Conservation (phyloP, 176 grass and related monocot genomes). For the Thinopyrum elongatum region DNA sequence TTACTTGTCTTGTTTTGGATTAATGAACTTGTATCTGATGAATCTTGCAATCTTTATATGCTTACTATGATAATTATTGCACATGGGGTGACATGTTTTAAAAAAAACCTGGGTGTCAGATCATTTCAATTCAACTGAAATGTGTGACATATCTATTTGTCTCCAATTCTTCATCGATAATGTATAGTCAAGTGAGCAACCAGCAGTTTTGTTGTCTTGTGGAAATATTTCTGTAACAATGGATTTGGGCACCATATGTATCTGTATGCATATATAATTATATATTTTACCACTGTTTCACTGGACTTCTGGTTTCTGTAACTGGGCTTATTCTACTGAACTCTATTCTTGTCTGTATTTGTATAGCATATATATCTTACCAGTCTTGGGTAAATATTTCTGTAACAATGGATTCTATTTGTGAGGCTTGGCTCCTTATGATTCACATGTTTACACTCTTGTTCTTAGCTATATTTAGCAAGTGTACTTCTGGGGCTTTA, state of each 20-base stretch:
- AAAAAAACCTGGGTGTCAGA: not conserved
- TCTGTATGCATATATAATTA: not conserved
- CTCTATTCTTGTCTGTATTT: too few species aligned
- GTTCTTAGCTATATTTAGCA: conserved; percentile 12
- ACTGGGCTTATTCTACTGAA: not conserved
- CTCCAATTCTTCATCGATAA: not conserved
- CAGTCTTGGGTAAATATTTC: too few species aligned
- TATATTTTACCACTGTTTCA: not conserved
- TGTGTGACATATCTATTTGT: not conserved
- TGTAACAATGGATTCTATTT: not conserved
- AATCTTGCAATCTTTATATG: conserved; percentile 8
- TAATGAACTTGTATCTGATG: not conserved
- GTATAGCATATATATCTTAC: too few species aligned
- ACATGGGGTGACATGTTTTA: not conserved
- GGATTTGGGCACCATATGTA: not conserved
- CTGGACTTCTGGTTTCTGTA: not conserved
- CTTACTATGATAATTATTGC: not conserved
- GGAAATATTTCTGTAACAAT: conserved; percentile 22
- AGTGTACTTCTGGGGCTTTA: conserved; percentile 1
- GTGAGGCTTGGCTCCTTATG: not conserved
- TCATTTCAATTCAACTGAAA: not conserved
- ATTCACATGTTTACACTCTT: not conserved
- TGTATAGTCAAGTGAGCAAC: not conserved
- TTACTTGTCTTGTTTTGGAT: conserved; percentile 20
- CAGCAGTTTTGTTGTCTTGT: conserved; percentile 3